These are phyloP conservation scores for Chlorophyllum brunneum DNA, from an alignment of 768 basidiomycete species.

Conservation along the genomic window DNA sequence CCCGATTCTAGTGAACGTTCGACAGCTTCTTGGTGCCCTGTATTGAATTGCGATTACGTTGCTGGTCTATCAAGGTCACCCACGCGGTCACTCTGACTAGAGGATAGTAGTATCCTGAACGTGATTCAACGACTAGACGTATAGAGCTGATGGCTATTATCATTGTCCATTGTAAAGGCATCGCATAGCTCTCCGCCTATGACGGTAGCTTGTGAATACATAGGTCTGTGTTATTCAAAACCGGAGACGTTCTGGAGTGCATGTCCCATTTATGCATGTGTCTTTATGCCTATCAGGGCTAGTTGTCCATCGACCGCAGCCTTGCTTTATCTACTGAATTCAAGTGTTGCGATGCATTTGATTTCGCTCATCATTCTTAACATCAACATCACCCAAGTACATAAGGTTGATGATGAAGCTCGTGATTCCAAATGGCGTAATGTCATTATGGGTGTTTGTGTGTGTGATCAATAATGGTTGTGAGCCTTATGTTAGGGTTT, in stretches of 20 bases:
- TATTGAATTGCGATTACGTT: constrained; percentile 16
- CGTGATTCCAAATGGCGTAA: too few relatives aligned
- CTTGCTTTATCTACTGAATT: not conserved
- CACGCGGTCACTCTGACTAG: not conserved
- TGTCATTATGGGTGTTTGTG: constrained; percentile 3
- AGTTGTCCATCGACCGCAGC: not conserved
- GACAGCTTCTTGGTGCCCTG: constrained; percentile 28
- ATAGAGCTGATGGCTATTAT: not conserved
- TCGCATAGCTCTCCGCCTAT: not conserved
- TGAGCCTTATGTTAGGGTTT: constrained; percentile 1
- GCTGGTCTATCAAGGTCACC: constrained; percentile 2
- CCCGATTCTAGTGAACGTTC: constrained; percentile 46
- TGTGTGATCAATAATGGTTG: constrained; percentile 1
- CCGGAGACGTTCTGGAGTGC: too few relatives aligned
- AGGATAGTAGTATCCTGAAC: not conserved
- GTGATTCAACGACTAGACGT: not conserved
- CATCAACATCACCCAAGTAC: too few relatives aligned
- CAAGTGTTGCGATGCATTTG: not conserved
- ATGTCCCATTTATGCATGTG: too few relatives aligned
- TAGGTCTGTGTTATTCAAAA: too few relatives aligned
- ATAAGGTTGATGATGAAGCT: too few relatives aligned
- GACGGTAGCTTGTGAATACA: not conserved
- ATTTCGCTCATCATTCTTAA: constrained; percentile 9
- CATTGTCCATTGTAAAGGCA: not conserved
- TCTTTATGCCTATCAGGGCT: not conserved